Evolutionary conservation across 2,329 filamentous ascomycete species (phyloP), one percentile per base, ranked within the genome.

Genomic region (Exophiala viscosa): DNA sequence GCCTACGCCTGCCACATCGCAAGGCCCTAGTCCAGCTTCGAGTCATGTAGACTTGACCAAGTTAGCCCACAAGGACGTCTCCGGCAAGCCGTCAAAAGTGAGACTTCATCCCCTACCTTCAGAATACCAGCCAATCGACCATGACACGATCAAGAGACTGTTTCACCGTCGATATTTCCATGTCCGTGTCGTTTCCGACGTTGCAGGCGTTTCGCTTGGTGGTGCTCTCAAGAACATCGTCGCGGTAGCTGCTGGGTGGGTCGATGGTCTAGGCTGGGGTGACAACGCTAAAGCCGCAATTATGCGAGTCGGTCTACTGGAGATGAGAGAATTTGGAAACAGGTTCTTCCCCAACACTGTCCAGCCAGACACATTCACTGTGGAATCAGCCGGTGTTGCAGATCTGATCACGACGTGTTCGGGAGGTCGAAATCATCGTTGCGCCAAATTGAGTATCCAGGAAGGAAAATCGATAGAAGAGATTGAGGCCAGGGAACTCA

Each of bases 281-380:
- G 91, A 97, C 76, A 99, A 97, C 64, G 92, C 92, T 61, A 97
- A 99, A 76, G 90, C 93, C n/a, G 93, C 93, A 41, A 86, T 99
- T 55, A 97, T 99, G 90, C 88, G 93, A 38, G 87, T 97, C 15
- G 93, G 93, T 6, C 82, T 99, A 41, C 80, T 96, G 63, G 93
- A 99, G 74, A 96, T 96, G 86, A 90, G 97, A 65, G 87, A 88
- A 67, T 99, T 99, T 63, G 92, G 92, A 60, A 90, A 91, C 70
- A 84, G 87, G 64, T 99, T 97, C 77, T 99, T 97, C 69, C 83
- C 84, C 14, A 81, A 91, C 64, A 88, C 87, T 1, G 86, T 93
- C 20, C 81, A 87, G 60, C 82, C 87, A 8, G 83, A 81, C 52
- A 99, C 93, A 0, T 97, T 99, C 69, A 97, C 92, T n/a, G 90